Conservation (phyloP, 2,329 filamentous ascomycete genomes). For the Didymellaceae sp. region DNA sequence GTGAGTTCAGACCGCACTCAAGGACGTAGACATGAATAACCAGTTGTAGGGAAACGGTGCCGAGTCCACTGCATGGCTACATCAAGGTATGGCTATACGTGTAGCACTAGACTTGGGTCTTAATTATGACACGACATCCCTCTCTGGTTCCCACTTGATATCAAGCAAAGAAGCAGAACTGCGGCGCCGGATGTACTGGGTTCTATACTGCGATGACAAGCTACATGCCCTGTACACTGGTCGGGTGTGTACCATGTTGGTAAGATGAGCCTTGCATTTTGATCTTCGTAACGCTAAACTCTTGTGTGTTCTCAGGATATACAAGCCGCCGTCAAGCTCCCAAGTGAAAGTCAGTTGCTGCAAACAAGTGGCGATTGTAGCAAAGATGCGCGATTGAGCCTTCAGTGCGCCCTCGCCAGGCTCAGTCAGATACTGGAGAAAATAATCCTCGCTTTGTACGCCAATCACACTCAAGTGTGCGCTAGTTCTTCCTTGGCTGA, state of each 20-base stretch:
- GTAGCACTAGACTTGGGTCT: constrained; percentile 50
- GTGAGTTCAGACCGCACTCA: too few relatives aligned
- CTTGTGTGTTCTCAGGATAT: neutral
- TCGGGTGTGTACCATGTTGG: constrained; percentile 47
- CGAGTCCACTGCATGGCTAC: constrained; percentile 2
- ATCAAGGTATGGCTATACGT: constrained; percentile 34
- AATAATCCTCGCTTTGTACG: constrained; percentile 3
- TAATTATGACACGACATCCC: constrained; percentile 42
- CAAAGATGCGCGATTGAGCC: too few relatives aligned
- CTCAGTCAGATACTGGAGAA: constrained; percentile 3
- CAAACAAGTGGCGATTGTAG: too few relatives aligned
- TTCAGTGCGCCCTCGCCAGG: neutral
- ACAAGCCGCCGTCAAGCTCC: constrained; percentile 4
- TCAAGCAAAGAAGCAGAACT: constrained; percentile 39
- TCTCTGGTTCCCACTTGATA: constrained; percentile 32
- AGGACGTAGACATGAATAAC: too few relatives aligned
- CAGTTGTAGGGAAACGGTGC: too few relatives aligned
- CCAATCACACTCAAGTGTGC: neutral
- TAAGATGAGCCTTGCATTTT: constrained; percentile 19
- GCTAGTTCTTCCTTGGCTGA: too few relatives aligned
- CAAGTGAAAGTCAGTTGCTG: too few relatives aligned
- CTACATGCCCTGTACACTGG: constrained; percentile 46
- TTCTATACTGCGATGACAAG: constrained; percentile 48
- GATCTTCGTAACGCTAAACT: neutral
- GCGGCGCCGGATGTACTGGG: constrained; percentile 48